Evolutionary conservation across 176 grass and related monocot species (phyloP).

Genomic region (Aegilops sharonensis): DNA sequence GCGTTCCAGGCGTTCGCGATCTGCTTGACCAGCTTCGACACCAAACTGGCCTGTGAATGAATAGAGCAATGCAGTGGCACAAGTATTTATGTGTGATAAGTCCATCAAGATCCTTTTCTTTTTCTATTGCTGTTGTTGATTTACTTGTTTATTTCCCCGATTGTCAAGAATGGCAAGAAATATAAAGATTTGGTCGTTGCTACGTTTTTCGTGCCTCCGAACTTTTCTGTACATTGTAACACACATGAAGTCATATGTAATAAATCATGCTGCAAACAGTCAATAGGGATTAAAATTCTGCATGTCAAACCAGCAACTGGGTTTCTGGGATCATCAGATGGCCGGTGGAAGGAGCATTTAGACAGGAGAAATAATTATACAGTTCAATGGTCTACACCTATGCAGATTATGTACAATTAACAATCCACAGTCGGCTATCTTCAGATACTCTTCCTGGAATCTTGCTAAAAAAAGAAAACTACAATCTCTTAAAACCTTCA

Average conservation of each 20-base stretch:
- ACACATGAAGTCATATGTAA: too few species aligned
- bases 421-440: background rate
- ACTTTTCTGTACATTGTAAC: slow-evolving; percentile 12
- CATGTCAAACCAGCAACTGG: background rate
- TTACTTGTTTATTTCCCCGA: background rate
- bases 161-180: slow-evolving; percentile 16
- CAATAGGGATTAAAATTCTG: background rate
- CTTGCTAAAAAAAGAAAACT: slow-evolving; percentile 7
- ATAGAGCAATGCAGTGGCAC: slow-evolving; percentile 15
- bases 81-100: background rate
- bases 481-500: slow-evolving; percentile 20
- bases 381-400: slow-evolving; percentile 5
- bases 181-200: background rate
- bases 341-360: background rate
- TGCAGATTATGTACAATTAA: slow-evolving; percentile 35
- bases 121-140: slow-evolving; percentile 2
- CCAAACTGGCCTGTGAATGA: slow-evolving; percentile 61
- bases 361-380: background rate
- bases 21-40: slow-evolving; percentile 51
- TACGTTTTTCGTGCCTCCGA: slow-evolving; percentile 7
- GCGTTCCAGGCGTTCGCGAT: slow-evolving; percentile 52
- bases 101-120: background rate
- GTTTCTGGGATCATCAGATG: background rate
- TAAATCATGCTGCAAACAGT: background rate
- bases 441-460: background rate